These are phyloP conservation scores for barrel medic (Medicago truncatula) DNA, from an alignment of 306 rosid species.

Conservation along the genomic window DNA sequence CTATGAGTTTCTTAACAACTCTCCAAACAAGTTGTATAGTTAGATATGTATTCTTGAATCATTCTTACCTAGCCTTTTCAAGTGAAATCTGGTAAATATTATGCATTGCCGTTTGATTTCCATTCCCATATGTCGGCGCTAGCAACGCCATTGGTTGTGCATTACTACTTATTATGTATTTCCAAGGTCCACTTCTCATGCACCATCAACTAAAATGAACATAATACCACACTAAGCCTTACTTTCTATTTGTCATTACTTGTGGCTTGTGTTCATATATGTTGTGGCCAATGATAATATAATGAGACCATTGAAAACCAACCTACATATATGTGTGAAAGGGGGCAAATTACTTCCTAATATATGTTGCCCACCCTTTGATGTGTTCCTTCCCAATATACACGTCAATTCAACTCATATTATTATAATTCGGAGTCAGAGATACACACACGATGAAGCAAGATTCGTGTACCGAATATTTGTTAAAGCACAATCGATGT, in stretches of 20 bases:
- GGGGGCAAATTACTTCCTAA: background rate
- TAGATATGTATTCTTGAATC: too few relatives aligned
- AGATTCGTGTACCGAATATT: background rate
- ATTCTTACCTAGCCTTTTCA: too few relatives aligned
- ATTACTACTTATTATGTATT: conserved; percentile 2
- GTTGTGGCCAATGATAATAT: background rate
- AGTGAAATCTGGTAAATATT: too few relatives aligned
- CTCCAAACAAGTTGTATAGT: too few relatives aligned
- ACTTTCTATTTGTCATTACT: conserved; percentile 15
- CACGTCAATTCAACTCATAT: conserved; percentile 29
- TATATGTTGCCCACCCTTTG: conserved; percentile 25
- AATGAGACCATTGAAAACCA: background rate
- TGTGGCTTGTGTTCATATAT: conserved; percentile 9
- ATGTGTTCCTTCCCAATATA: conserved; percentile 17
- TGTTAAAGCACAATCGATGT: conserved; percentile 8
- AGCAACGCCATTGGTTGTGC: conserved; percentile 37
- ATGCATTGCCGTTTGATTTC: background rate
- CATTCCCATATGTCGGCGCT: conserved; percentile 30
- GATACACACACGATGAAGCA: too few relatives aligned
- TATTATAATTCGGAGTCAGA: too few relatives aligned
- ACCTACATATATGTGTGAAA: background rate
- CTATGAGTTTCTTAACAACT: too few relatives aligned
- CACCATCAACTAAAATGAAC: conserved; percentile 31
- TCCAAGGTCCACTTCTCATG: conserved; percentile 20
- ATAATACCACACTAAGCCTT: conserved; percentile 23